phyloP scores from a whole-genome alignment of 805 yeast species.

The Danielozyma ontarioensis region DNA sequence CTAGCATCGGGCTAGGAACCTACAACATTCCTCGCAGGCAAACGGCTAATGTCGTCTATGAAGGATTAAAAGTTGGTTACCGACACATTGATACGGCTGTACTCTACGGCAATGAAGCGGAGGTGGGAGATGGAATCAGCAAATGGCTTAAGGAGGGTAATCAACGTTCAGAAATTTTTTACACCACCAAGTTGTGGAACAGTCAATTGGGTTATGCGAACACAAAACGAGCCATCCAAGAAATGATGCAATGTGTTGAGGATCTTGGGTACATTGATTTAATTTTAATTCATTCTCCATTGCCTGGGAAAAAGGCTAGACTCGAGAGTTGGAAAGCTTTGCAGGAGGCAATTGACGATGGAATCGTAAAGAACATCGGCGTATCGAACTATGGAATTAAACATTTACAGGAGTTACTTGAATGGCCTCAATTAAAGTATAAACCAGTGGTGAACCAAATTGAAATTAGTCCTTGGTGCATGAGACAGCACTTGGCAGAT shows the following conservation, averaged over 20 bases:
- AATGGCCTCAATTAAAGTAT: constrained; percentile 39
- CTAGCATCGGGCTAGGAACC: constrained; percentile 47
- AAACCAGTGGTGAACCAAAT: constrained; percentile 45
- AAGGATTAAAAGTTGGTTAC: constrained; percentile 62
- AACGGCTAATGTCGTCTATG: constrained; percentile 41
- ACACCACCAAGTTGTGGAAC: constrained; percentile 75
- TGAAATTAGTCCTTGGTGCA: constrained; percentile 40
- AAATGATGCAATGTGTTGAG: not conserved
- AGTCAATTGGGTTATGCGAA: constrained; percentile 5
- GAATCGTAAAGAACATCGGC: constrained; percentile 58
- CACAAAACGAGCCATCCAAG: not conserved
- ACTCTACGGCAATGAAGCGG: constrained; percentile 61
- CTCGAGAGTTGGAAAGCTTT: constrained; percentile 65
- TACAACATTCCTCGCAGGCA: constrained; percentile 33
- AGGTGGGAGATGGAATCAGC: constrained; percentile 59
- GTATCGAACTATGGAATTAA: constrained; percentile 67
- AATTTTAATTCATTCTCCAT: constrained; percentile 51
- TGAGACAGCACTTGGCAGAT: constrained; percentile 33
- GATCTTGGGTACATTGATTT: constrained; percentile 36
- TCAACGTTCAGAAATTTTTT: constrained; percentile 22
- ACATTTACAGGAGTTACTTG: constrained; percentile 56
- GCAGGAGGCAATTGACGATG: constrained; percentile 56
- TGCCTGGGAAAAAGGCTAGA: constrained; percentile 33
- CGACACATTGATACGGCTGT: constrained; percentile 75
- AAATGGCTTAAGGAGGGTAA: constrained; percentile 33